A percentile compares a stretch with the other conserved stretches of the same genome.
Conservation (phyloP, 2,329 filamentous ascomycete species). For the Endothia cerciana region DNA sequence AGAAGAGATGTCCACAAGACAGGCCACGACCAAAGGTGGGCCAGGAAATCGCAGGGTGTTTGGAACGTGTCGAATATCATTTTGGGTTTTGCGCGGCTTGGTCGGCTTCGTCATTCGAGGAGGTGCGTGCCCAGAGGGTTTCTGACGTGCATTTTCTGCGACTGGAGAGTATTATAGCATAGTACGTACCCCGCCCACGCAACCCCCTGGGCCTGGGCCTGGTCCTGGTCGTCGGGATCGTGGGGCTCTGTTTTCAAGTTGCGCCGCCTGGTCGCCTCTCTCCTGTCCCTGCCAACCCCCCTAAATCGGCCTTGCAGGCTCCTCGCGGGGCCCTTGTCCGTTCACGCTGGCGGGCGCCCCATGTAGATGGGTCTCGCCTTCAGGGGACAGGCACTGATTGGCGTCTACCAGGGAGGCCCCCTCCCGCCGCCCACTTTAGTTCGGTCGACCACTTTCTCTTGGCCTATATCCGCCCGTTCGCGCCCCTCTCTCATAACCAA, state of each 20-base stretch:
- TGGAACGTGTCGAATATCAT: not conserved
- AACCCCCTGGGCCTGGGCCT: not conserved
- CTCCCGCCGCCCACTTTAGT: conserved; percentile 19
- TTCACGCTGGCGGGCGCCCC: conserved; percentile 12
- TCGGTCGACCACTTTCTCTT: conserved; percentile 19
- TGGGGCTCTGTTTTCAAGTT: conserved; percentile 6
- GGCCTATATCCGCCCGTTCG: conserved; percentile 9
- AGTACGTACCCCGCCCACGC: not conserved
- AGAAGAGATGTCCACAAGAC: not conserved
- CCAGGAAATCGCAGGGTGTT: not conserved
- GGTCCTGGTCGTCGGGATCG: conserved; percentile 3
- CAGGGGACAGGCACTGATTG: conserved; percentile 21
- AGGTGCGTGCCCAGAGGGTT: not conserved
- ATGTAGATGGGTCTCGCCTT: conserved; percentile 16
- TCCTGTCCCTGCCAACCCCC: conserved; percentile 6
- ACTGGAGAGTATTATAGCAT: too few relatives aligned
- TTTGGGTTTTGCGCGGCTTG: too few relatives aligned
- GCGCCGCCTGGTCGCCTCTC: not conserved
- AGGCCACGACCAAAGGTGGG: not conserved
- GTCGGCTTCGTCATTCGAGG: not conserved
- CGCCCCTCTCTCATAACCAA: not conserved
- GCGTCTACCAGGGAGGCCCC: conserved; percentile 15
- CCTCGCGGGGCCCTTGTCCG: not conserved
- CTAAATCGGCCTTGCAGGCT: not conserved
- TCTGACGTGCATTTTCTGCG: not conserved